phyloP scores from a whole-genome alignment of 2,329 filamentous ascomycete species.

The Fusarium sp. region DNA sequence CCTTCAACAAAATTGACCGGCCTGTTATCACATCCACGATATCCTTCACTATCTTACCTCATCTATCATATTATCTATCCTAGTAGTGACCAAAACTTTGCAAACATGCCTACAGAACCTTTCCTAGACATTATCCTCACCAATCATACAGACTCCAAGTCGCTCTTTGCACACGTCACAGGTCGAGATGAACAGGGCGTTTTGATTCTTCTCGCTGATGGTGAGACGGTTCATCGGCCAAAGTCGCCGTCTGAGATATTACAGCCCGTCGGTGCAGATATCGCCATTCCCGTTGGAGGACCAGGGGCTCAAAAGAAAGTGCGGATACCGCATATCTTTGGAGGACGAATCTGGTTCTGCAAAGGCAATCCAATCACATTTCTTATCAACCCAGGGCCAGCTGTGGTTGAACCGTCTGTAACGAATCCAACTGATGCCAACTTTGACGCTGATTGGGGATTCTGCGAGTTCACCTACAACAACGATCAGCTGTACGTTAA shows the following conservation, averaged over 20 bases:
- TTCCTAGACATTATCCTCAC: slow-evolving; percentile 68
- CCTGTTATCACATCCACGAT: neutral
- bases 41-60: neutral
- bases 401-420: slow-evolving; percentile 77
- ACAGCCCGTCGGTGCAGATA: slow-evolving; percentile 63
- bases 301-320: slow-evolving; percentile 68
- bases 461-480: slow-evolving; percentile 77
- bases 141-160: slow-evolving; percentile 70
- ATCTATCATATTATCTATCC: neutral
- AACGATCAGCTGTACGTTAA: slow-evolving; percentile 69
- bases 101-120: slow-evolving; percentile 27
- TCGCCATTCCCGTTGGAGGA: slow-evolving; percentile 70
- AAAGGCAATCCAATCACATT: slow-evolving; percentile 70
- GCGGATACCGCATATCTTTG: slow-evolving; percentile 74
- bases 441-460: slow-evolving; percentile 70
- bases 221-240: slow-evolving; percentile 72
- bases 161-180: slow-evolving; percentile 73
- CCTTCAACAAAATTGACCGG: neutral
- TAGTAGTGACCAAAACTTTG: neutral
- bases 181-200: slow-evolving; percentile 67
- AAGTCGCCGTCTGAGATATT: slow-evolving; percentile 62
- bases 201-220: slow-evolving; percentile 72
- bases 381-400: slow-evolving; percentile 75
- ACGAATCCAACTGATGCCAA: slow-evolving; percentile 73
- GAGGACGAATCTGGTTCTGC: slow-evolving; percentile 78